phyloP scores from a whole-genome alignment of 257 asterid genomes.

The Mentha longifolia region DNA sequence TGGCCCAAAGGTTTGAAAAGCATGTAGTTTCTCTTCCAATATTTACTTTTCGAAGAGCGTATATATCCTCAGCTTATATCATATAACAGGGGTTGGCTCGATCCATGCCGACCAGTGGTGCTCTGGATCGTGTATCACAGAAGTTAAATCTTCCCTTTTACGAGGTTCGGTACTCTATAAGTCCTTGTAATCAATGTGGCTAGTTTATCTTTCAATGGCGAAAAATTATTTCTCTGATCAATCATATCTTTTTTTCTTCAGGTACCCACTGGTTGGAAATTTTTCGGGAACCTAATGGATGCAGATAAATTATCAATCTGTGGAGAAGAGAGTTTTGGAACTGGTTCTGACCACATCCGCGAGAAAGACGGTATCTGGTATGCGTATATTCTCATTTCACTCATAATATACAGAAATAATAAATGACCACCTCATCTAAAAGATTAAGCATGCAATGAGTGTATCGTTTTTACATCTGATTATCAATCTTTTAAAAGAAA shows the following conservation, averaged over 20 bases:
- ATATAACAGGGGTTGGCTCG: slow-evolving; percentile 88
- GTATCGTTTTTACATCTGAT: neutral
- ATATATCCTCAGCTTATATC: slow-evolving; percentile 3
- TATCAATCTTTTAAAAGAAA: neutral
- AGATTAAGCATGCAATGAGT: neutral
- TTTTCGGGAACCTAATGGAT: slow-evolving; percentile 97
- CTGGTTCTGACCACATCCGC: slow-evolving; percentile 97
- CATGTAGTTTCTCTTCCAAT: slow-evolving; percentile 6
- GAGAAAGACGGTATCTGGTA: slow-evolving; percentile 99
- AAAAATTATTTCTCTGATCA: slow-evolving; percentile 1
- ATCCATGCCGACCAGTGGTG: slow-evolving; percentile 99
- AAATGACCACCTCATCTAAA: neutral
- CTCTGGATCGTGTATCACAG: slow-evolving; percentile 92
- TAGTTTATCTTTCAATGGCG: neutral
- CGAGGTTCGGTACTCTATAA: slow-evolving; percentile 54
- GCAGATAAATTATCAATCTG: slow-evolving; percentile 90
- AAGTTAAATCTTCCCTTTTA: slow-evolving; percentile 79
- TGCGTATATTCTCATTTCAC: slow-evolving; percentile 23
- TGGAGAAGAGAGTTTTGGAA: slow-evolving; percentile 99
- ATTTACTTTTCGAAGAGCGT: slow-evolving; percentile 9
- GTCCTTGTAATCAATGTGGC: slow-evolving; percentile 3
- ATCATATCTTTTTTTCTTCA: slow-evolving; percentile 38
- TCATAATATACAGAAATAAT: neutral
- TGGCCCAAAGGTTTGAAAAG: slow-evolving; percentile 74
- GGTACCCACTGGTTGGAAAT: slow-evolving; percentile 99